These are phyloP conservation scores for Inga oerstediana DNA, from an alignment of 306 rosid species.

Conservation along the genomic window DNA sequence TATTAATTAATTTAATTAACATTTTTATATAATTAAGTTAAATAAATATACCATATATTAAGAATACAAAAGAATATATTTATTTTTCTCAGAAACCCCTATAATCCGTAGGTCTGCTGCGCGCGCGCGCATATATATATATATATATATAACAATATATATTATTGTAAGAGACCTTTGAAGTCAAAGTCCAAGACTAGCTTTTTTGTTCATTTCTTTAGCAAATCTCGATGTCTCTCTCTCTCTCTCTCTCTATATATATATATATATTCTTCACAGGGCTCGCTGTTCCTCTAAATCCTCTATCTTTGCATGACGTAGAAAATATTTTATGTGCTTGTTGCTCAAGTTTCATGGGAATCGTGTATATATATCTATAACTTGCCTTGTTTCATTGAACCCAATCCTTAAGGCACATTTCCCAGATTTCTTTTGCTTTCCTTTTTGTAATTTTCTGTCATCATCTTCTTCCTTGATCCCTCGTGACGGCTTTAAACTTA, in stretches of 20 bases:
- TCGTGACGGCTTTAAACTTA: neutral
- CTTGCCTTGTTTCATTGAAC: neutral
- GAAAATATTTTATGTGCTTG: slow-evolving; percentile 41
- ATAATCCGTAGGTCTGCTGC: neutral
- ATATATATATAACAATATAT: neutral
- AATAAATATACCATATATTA: no score
- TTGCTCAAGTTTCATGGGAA: neutral
- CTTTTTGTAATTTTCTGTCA: neutral
- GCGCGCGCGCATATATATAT: neutral
- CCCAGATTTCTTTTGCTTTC: neutral
- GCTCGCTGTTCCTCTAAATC: slow-evolving; percentile 40
- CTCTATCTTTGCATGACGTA: slow-evolving; percentile 31
- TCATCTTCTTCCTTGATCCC: neutral
- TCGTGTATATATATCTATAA: neutral
- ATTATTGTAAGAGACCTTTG: slow-evolving; percentile 13
- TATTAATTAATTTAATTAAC: no score
- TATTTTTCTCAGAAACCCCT: slow-evolving; percentile 11
- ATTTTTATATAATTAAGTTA: no score
- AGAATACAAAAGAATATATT: neutral
- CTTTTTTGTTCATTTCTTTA: slow-evolving; percentile 51
- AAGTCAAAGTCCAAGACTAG: slow-evolving; percentile 51
- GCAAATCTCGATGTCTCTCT: slow-evolving; percentile 56
- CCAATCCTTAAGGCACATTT: neutral
- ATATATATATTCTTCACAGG: slow-evolving; percentile 14
- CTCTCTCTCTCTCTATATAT: neutral